Conservation (phyloP, 257 asterid genomes). For the Craterostigma plantagineum region DNA sequence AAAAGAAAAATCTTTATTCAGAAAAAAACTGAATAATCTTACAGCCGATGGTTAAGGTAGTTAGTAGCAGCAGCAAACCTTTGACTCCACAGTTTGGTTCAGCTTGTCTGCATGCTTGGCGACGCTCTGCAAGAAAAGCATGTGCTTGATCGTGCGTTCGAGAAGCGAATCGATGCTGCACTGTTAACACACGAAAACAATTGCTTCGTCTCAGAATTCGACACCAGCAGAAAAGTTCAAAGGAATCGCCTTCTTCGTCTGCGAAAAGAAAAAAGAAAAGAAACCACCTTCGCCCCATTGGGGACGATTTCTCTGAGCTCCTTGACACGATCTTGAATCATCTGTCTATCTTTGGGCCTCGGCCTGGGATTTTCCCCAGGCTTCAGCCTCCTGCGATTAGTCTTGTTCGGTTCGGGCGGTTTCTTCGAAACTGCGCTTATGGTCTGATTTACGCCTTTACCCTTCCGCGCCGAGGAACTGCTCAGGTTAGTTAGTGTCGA, state of each 20-base stretch:
- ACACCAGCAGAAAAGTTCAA: too few species aligned
- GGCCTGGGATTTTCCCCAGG: slow-evolving; percentile 92
- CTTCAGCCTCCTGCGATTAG: slow-evolving; percentile 70
- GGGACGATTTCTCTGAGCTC: slow-evolving; percentile 91
- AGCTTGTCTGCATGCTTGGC: slow-evolving; percentile 83
- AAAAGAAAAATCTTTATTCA: neutral
- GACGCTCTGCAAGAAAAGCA: slow-evolving; percentile 91
- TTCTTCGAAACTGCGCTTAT: too few species aligned
- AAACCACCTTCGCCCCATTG: slow-evolving; percentile 68
- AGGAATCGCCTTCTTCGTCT: too few species aligned
- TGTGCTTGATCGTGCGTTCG: slow-evolving; percentile 87
- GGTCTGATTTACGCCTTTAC: slow-evolving; percentile 27
- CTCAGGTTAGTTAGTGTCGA: too few species aligned
- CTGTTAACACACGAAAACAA: slow-evolving; percentile 28
- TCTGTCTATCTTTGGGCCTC: slow-evolving; percentile 90
- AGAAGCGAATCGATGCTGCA: slow-evolving; percentile 92
- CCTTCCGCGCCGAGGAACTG: slow-evolving; percentile 57
- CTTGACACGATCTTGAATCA: slow-evolving; percentile 95
- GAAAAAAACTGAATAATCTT: neutral
- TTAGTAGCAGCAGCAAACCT: too few species aligned
- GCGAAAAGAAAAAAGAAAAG: slow-evolving; percentile 1
- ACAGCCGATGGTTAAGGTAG: neutral
- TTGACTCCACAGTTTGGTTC: slow-evolving; percentile 65
- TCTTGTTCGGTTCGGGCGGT: slow-evolving; percentile 36
- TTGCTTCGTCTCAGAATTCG: neutral